Evolutionary conservation across 2,329 filamentous ascomycete species (phyloP).

Genomic region (Trichophyton equinum): DNA sequence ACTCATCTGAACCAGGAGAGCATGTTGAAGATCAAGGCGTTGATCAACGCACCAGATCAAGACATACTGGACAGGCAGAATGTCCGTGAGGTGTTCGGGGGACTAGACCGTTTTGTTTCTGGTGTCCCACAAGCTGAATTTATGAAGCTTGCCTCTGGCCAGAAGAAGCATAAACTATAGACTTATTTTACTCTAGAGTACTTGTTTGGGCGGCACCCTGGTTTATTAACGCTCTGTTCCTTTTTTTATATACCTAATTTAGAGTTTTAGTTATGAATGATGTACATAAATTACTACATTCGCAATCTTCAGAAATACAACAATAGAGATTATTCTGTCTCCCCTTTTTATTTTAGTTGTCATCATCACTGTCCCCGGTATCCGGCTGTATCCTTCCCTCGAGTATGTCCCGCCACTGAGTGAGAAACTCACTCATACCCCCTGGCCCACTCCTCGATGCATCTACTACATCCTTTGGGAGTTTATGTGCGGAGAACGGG

Average conservation of each 20-base stretch:
- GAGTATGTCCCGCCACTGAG: slow-evolving; percentile 55
- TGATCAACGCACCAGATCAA: slow-evolving; percentile 62
- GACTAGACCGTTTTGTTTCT: slow-evolving; percentile 64
- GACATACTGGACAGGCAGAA: slow-evolving; percentile 65
- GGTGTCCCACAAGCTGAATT: slow-evolving; percentile 86
- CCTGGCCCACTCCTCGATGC: slow-evolving; percentile 55
- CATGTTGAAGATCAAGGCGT: slow-evolving; percentile 68
- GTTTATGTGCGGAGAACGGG: slow-evolving; percentile 88
- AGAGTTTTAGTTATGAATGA: not conserved
- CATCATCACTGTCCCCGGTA: not conserved
- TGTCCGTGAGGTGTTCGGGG: slow-evolving; percentile 72
- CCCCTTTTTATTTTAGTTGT: not conserved
- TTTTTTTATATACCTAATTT: not conserved
- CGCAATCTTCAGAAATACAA: not conserved
- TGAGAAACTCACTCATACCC: slow-evolving; percentile 67
- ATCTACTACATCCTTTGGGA: slow-evolving; percentile 83
- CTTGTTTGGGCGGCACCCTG: not conserved
- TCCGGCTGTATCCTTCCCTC: slow-evolving; percentile 32
- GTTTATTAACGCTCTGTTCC: not conserved
- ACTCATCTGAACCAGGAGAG: slow-evolving; percentile 68
- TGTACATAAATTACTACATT: not conserved
- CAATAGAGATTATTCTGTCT: not conserved
- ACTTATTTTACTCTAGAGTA: not conserved
- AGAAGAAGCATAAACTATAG: slow-evolving; percentile 91
- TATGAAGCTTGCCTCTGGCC: slow-evolving; percentile 64